Evolutionary conservation across 768 basidiomycete species (phyloP).

Genomic region (Mycena chlorophos): DNA sequence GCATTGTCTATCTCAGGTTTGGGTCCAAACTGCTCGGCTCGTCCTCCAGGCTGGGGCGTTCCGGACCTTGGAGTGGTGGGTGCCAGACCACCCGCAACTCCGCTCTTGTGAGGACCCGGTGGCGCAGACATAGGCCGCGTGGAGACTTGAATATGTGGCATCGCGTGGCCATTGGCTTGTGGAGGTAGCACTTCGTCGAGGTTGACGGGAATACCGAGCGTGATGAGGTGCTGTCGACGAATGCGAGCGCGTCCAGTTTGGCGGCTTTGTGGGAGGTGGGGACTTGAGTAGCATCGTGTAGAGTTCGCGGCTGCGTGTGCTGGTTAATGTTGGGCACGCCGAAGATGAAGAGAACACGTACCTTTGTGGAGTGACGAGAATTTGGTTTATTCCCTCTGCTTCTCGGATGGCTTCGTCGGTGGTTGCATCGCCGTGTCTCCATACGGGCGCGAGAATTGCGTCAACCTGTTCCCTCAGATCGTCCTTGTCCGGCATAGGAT

Average conservation of each 20-base stretch:
- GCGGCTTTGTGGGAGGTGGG: conserved; percentile 75
- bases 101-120: conserved; percentile 55
- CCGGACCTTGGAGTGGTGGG: conserved; percentile 63
- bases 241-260: conserved; percentile 91
- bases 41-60: conserved; percentile 44
- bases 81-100: conserved; percentile 31
- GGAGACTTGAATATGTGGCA: conserved; percentile 81
- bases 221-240: conserved; percentile 85
- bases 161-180: conserved; percentile 56
- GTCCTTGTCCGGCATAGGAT: conserved; percentile 60
- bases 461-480: conserved; percentile 65
- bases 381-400: conserved; percentile 77
- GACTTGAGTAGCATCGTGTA: conserved; percentile 72
- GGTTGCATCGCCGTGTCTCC: conserved; percentile 55
- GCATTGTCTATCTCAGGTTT: conserved; percentile 71
- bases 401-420: conserved; percentile 76
- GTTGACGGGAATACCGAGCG: conserved; percentile 92
- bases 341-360: conserved; percentile 31
- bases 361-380: conserved; percentile 77
- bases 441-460: conserved; percentile 65
- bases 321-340: conserved; percentile 16
- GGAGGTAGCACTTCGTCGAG: conserved; percentile 84
- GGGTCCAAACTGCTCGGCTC: conserved; percentile 60
- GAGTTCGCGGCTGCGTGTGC: conserved; percentile 65
- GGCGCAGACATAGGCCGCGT: conserved; percentile 83